Evolutionary conservation across 192 early-diverging fungal genomes (phyloP).

Genomic region (Coemansia reversa): DNA sequence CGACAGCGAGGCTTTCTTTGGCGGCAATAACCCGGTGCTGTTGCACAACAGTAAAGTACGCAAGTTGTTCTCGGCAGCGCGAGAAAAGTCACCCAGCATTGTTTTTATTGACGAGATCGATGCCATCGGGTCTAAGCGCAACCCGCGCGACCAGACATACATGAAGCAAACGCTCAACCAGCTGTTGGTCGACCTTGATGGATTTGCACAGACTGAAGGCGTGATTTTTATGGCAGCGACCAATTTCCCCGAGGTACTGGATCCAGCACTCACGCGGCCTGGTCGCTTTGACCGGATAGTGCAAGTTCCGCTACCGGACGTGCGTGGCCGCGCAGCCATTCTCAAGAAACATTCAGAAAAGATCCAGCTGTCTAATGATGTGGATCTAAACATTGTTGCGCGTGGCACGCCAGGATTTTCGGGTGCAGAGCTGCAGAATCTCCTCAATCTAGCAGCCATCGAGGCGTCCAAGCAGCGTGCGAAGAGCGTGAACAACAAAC

Average conservation of each 20-base stretch:
- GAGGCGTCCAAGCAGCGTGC: constrained; percentile 81
- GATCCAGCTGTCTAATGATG: constrained; percentile 67
- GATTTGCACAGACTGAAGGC: constrained; percentile 93
- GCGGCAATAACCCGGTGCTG: constrained; percentile 49
- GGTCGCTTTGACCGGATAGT: constrained; percentile 97
- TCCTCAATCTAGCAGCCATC: constrained; percentile 97
- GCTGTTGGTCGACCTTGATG: constrained; percentile 97
- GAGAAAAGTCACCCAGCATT: constrained; percentile 76
- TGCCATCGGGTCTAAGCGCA: constrained; percentile 93
- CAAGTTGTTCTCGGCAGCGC: constrained; percentile 67
- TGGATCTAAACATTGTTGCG: constrained; percentile 82
- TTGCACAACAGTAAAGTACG: constrained; percentile 58
- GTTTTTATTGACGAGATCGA: constrained; percentile 99
- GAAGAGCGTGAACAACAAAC: constrained; percentile 69
- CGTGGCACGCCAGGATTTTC: constrained; percentile 98
- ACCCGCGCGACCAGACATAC: constrained; percentile 89
- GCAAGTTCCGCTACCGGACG: constrained; percentile 92
- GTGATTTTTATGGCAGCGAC: constrained; percentile 99
- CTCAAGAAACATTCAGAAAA: constrained; percentile 87
- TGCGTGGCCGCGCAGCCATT: constrained; percentile 92
- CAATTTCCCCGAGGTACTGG: constrained; percentile 95
- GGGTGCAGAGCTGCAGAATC: constrained; percentile 98
- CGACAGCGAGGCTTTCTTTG: constrained; percentile 56
- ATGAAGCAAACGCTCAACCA: constrained; percentile 99
- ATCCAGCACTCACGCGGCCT: constrained; percentile 94